Percentiles rank a stretch among this genome's conserved stretches.
phyloP scores from a whole-genome alignment of 208 protist species.

The Trypanosoma scelopori region DNA sequence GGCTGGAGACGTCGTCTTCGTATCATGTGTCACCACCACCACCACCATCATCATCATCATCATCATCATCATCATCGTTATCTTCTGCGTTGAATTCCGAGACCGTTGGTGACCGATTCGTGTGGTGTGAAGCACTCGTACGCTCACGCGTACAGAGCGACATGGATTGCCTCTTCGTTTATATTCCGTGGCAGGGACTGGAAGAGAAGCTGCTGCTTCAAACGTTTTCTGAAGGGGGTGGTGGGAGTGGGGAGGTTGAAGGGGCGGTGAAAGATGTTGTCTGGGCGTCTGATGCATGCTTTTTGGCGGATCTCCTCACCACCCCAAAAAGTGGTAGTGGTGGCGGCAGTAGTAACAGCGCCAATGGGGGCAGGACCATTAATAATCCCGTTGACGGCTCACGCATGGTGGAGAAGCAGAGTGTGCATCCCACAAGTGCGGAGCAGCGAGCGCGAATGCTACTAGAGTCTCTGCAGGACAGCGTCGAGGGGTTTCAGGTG shows the following conservation, averaged over 20 bases:
- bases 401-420: neutral
- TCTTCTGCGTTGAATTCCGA: neutral
- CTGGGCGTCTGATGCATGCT: constrained; percentile 25
- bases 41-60: neutral
- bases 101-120: constrained; percentile 12
- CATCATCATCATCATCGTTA: neutral
- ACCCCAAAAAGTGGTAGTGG: neutral
- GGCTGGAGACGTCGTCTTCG: neutral
- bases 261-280: constrained; percentile 5
- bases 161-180: constrained; percentile 69
- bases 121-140: constrained; percentile 51
- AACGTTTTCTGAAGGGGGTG: constrained; percentile 29
- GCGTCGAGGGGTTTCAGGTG: constrained; percentile 72
- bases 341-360: neutral
- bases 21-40: neutral
- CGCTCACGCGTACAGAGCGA: constrained; percentile 59
- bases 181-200: constrained; percentile 68
- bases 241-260: neutral
- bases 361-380: too few species aligned
- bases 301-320: constrained; percentile 27
- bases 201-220: constrained; percentile 40
- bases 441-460: constrained; percentile 40
- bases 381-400: neutral
- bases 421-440: constrained; percentile 16
- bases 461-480: constrained; percentile 50